Evolutionary conservation across 768 basidiomycete genomes (phyloP).

Genomic region (Phaeotremella skinneri): DNA sequence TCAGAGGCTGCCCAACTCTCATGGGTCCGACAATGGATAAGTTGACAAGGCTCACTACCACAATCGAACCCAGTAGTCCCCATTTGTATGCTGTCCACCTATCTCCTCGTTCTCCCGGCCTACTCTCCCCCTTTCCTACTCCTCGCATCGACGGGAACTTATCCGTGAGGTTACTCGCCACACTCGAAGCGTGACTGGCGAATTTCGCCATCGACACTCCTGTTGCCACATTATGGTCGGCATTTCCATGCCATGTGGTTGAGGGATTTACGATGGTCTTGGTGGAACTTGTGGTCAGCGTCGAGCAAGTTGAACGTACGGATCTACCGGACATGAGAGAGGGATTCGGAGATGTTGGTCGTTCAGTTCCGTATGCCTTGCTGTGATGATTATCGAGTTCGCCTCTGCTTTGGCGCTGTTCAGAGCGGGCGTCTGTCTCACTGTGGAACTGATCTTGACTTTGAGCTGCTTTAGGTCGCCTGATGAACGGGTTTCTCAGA

Average conservation of each 20-base stretch:
- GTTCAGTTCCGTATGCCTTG: no score
- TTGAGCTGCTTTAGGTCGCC: no score
- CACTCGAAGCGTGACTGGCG: not conserved
- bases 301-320: no score
- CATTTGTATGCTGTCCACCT: constrained; percentile 68
- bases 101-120: constrained; percentile 48
- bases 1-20: not conserved
- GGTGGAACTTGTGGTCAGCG: constrained; percentile 15
- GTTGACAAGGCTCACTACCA: constrained; percentile 56
- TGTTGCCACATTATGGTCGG: not conserved
- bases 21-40: not conserved
- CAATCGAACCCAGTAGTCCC: constrained; percentile 61
- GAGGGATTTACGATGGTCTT: not conserved
- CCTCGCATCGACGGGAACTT: constrained; percentile 21
- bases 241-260: constrained; percentile 1
- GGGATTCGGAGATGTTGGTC: no score
- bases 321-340: no score
- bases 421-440: no score
- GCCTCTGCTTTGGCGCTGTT: no score
- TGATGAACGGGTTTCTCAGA: no score
- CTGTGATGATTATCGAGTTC: no score
- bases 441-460: no score
- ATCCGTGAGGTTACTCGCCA: constrained; percentile 22
- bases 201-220: not conserved
- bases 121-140: not conserved